Evolutionary conservation across 2,329 filamentous ascomycete species (phyloP).

Genomic region (Colletotrichum horii): DNA sequence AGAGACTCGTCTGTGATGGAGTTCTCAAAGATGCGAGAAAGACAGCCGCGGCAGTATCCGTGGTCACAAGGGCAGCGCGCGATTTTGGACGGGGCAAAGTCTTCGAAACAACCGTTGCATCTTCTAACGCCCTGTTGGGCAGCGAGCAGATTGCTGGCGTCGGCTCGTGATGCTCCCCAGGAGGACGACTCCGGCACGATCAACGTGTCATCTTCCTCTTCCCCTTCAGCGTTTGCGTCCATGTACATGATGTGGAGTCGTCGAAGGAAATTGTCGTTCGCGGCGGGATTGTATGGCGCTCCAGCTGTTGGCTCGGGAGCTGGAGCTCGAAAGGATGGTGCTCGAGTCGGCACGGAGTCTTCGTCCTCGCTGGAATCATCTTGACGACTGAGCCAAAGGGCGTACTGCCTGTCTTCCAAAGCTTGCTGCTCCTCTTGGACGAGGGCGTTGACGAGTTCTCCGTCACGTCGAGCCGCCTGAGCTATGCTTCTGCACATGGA

Average conservation of each 20-base stretch:
- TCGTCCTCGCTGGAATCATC: not conserved
- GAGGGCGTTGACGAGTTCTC: not conserved
- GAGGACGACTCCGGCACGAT: not conserved
- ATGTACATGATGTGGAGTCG: not conserved
- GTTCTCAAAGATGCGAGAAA: constrained; percentile 45
- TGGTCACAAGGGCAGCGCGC: constrained; percentile 43
- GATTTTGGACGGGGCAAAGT: not conserved
- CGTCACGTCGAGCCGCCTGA: constrained; percentile 27
- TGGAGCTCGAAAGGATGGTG: not conserved
- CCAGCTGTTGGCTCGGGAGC: not conserved
- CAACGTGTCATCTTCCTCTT: not conserved
- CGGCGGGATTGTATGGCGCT: not conserved
- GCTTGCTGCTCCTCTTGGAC: not conserved
- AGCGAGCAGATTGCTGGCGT: too few species aligned
- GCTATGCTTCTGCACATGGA: constrained; percentile 24
- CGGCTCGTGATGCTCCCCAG: not conserved
- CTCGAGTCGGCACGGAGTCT: not conserved
- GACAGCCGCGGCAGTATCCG: constrained; percentile 55
- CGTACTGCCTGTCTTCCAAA: not conserved
- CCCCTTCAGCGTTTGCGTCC: not conserved
- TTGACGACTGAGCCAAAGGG: not conserved
- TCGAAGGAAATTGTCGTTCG: not conserved
- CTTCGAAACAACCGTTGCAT: not conserved
- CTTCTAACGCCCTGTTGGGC: not conserved
- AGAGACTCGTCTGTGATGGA: constrained; percentile 53